These are phyloP conservation scores for Triglochin maritima DNA, from an alignment of 106 monocot genomes.

Conservation along the genomic window DNA sequence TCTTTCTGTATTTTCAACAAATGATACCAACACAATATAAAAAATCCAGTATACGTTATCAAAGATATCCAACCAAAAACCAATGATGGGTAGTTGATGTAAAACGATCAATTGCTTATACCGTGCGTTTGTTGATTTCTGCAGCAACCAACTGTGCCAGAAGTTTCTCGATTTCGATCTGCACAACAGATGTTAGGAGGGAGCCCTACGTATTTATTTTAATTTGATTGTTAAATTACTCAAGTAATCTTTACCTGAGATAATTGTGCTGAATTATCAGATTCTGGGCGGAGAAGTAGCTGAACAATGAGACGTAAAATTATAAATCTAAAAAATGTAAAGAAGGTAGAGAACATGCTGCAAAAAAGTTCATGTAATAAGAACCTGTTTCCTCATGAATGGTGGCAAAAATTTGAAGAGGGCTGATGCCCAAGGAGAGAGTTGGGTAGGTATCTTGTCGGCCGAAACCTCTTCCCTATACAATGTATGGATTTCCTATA, in stretches of 20 bases:
- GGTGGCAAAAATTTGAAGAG: slow-evolving; percentile 85
- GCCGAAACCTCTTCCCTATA: slow-evolving; percentile 49
- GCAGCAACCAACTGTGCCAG: slow-evolving; percentile 76
- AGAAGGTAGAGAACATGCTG: neutral
- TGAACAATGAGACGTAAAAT: slow-evolving; percentile 20
- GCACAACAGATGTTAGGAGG: neutral
- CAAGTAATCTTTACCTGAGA: slow-evolving; percentile 47
- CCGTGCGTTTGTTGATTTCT: slow-evolving; percentile 79
- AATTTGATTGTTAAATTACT: neutral
- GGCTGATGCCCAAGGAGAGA: slow-evolving; percentile 97
- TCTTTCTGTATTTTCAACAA: slow-evolving; percentile 41
- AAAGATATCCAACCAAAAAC: no score
- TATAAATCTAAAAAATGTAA: neutral
- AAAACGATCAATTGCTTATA: slow-evolving; percentile 8
- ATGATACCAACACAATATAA: neutral
- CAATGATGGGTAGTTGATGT: neutral
- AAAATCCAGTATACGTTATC: no score
- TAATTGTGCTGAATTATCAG: slow-evolving; percentile 84
- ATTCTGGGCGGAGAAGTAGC: slow-evolving; percentile 87
- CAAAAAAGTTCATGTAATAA: neutral
- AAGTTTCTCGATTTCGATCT: slow-evolving; percentile 95
- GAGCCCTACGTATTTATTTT: neutral
- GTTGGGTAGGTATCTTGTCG: slow-evolving; percentile 53
- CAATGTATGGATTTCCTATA: slow-evolving; percentile 88
- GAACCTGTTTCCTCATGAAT: slow-evolving; percentile 80